These are phyloP conservation scores for Rubia balearica DNA, from an alignment of 305 asterid species.

Conservation along the genomic window DNA sequence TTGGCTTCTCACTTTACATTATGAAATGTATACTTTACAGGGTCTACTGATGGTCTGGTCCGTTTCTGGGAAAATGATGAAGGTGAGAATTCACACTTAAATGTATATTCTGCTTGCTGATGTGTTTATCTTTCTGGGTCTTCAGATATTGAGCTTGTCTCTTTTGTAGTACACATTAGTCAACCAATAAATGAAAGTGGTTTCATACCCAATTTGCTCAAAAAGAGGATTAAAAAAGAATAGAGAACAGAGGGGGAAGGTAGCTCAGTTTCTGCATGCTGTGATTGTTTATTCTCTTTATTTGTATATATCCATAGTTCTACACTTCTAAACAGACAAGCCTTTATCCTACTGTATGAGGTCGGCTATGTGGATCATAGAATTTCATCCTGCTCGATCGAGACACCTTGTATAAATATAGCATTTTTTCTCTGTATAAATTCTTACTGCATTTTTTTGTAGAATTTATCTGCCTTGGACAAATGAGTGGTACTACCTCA, in stretches of 20 bases:
- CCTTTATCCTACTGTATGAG: not conserved
- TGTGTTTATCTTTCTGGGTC: not conserved
- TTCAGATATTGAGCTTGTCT: not conserved
- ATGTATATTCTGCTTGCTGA: not conserved
- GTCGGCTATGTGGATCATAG: not conserved
- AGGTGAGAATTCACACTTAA: conserved; percentile 48
- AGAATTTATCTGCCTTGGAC: not conserved
- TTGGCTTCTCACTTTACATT: conserved; percentile 20
- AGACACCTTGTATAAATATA: too few relatives aligned
- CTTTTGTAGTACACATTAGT: not conserved
- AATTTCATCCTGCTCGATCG: too few relatives aligned
- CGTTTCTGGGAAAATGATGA: conserved; percentile 94
- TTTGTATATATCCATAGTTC: not conserved
- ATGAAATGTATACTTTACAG: conserved; percentile 33
- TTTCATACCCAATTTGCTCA: not conserved
- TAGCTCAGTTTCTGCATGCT: not conserved
- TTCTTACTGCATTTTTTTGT: too few relatives aligned
- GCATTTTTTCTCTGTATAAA: too few relatives aligned
- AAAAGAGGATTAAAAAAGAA: not conserved
- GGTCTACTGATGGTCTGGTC: conserved; percentile 86
- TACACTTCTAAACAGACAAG: not conserved
- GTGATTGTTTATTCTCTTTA: not conserved
- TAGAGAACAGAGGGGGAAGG: not conserved
- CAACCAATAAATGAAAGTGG: not conserved
- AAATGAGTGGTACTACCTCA: not conserved